Evolutionary conservation across 495 filamentous ascomycete genomes (phyloP).

Genomic region (Aspergillus bertholletiae): DNA sequence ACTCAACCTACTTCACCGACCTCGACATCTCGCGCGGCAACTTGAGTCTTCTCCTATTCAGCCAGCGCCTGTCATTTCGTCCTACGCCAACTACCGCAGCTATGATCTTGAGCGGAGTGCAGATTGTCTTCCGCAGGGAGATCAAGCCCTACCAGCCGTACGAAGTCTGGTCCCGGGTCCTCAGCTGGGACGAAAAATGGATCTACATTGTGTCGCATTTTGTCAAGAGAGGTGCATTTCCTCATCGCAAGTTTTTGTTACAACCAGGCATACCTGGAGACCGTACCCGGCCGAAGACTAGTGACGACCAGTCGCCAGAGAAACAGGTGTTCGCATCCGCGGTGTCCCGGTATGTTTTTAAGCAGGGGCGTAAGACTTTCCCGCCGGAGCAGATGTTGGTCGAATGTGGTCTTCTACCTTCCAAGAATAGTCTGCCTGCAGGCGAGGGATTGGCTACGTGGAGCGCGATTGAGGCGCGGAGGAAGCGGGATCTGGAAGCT

Average conservation of each 20-base stretch:
- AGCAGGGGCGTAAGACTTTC: slow-evolving; percentile 67
- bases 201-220: slow-evolving; percentile 62
- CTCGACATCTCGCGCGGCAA: slow-evolving; percentile 70
- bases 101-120: slow-evolving; percentile 64
- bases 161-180: slow-evolving; percentile 68
- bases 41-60: slow-evolving; percentile 47
- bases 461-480: slow-evolving; percentile 3
- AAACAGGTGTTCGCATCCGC: slow-evolving; percentile 14
- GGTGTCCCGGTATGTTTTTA: slow-evolving; percentile 68
- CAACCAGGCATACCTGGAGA: neutral
- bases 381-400: slow-evolving; percentile 62
- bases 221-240: slow-evolving; percentile 44
- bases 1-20: slow-evolving; percentile 80
- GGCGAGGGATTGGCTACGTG: neutral
- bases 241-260: neutral
- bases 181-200: slow-evolving; percentile 75
- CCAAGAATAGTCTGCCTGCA: slow-evolving; percentile 22
- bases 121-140: slow-evolving; percentile 65
- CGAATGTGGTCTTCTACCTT: slow-evolving; percentile 57
- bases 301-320: neutral
- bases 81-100: slow-evolving; percentile 35
- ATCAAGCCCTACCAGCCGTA: slow-evolving; percentile 65
- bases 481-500: slow-evolving; percentile 4
- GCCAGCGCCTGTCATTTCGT: slow-evolving; percentile 35
- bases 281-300: neutral